phyloP scores from a whole-genome alignment of 148 eudicot species.

The Rhododendron kiyosumense region DNA sequence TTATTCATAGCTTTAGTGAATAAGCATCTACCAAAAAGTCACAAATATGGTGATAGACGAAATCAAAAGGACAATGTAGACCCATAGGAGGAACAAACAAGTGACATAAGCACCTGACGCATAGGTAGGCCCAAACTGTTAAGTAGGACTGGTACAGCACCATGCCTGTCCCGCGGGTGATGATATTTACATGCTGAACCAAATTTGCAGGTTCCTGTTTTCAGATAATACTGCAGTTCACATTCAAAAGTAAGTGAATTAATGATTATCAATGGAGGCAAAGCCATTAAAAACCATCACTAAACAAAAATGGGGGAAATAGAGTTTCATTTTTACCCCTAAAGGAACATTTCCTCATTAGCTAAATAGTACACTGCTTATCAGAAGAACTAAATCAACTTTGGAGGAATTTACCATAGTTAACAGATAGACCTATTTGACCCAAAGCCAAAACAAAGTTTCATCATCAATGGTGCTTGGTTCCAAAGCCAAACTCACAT shows the following conservation, averaged over 20 bases:
- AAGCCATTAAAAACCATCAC: neutral
- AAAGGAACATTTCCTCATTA: neutral
- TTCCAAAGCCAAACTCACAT: neutral
- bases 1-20: neutral
- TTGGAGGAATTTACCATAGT: neutral
- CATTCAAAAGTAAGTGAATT: neutral
- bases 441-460: neutral
- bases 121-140: slow-evolving; percentile 61
- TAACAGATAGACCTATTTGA: neutral
- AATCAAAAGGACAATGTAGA: neutral
- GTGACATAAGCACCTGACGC: slow-evolving; percentile 13
- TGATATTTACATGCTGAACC: slow-evolving; percentile 67
- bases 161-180: slow-evolving; percentile 65
- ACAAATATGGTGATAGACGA: neutral
- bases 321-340: neutral
- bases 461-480: neutral
- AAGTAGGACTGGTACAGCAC: slow-evolving; percentile 31
- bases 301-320: neutral
- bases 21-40: neutral
- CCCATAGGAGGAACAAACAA: slow-evolving; percentile 3
- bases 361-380: neutral
- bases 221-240: slow-evolving; percentile 60
- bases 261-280: neutral
- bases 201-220: slow-evolving; percentile 75
- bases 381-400: neutral